phyloP scores from a whole-genome alignment of 192 early-diverging fungal genomes.

The Spinellus fusiger region DNA sequence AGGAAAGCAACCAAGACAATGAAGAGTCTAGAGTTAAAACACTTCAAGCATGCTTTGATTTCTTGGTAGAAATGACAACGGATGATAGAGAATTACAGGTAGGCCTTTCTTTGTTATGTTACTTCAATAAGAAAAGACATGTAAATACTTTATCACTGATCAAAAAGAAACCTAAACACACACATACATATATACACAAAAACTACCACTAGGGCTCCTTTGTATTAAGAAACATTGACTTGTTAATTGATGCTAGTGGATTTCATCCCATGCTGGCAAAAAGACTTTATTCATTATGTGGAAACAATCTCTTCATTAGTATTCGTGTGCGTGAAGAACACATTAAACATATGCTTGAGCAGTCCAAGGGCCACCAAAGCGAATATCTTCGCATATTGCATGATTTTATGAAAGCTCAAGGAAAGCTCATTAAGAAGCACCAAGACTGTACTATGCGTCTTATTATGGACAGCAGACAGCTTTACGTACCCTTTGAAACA shows the following conservation, averaged over 20 bases:
- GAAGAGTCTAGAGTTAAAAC: neutral
- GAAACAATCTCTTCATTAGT: slow-evolving; percentile 13
- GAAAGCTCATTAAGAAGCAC: slow-evolving; percentile 11
- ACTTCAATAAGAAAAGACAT: too few species aligned
- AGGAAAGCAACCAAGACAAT: neutral
- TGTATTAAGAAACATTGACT: slow-evolving; percentile 15
- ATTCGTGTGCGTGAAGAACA: slow-evolving; percentile 5
- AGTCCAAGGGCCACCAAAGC: slow-evolving; percentile 4
- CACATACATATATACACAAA: too few species aligned
- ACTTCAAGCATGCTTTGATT: slow-evolving; percentile 8
- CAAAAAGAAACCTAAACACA: too few species aligned
- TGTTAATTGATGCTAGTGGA: slow-evolving; percentile 8
- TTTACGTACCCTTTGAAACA: slow-evolving; percentile 14
- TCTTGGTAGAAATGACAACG: slow-evolving; percentile 9
- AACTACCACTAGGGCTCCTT: slow-evolving; percentile 10
- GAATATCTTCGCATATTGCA: slow-evolving; percentile 17
- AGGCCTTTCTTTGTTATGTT: too few species aligned
- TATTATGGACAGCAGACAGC: slow-evolving; percentile 10
- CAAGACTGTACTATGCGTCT: slow-evolving; percentile 17
- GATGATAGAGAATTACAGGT: slow-evolving; percentile 20
- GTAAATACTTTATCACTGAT: neutral
- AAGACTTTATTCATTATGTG: slow-evolving; percentile 3
- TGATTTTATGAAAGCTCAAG: slow-evolving; percentile 15
- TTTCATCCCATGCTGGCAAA: neutral
- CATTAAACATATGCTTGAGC: slow-evolving; percentile 6